Base-by-base conservation (phyloP, 352 stramenopile genomes). In the Globisporangium middletonii region DNA sequence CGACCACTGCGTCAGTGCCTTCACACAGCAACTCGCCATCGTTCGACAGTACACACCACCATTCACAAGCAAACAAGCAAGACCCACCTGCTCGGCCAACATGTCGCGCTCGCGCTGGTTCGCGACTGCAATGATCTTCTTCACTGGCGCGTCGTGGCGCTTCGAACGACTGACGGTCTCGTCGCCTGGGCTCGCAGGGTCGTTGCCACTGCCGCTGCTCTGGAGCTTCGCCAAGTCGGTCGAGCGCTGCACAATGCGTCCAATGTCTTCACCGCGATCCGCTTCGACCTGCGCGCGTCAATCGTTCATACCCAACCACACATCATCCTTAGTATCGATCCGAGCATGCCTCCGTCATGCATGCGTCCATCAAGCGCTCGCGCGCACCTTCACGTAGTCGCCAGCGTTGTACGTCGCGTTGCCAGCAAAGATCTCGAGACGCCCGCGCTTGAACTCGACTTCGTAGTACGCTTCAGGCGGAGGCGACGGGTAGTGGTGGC, bases 211-310 rank as follows among this genome's bases (percentile, higher is more conserved):
- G 37, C 44, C 35, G 8, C 13, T 58, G 54, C 56, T 44, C 52
- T 69, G 69, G 53, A 87, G 75, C 66, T 97, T 96, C 1, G 91
- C 75, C 6, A 96, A 52, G 13, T 97, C 83, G 3, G 81, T 83
- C 27, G 89, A 88, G 46, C 83, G 80, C 60, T 97, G 78, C 19
- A 98, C 86, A 55, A 98, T 95, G 12, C 75, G 77, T 4, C 96
- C 96, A 59, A 99, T 94, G 75, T 99, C 96, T 68, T 98, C 95
- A 49, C 96, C 96, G 26, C 96, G 91, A 68, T 99, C 96, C 19
- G 96, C 96, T 71, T 99, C 96, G 44, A 99, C 96, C 85, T 98
- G 51, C n/a, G 42, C 12, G 9, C 38, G 4, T 11, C 33, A 53
- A 13, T 42, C 48, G 23, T 41, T 28, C 42, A 13, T 3, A 53